Percentiles rank a stretch among this genome's conserved stretches.
phyloP scores from a whole-genome alignment of 352 stramenopile genomes.

The Phytophthora aleatoria region DNA sequence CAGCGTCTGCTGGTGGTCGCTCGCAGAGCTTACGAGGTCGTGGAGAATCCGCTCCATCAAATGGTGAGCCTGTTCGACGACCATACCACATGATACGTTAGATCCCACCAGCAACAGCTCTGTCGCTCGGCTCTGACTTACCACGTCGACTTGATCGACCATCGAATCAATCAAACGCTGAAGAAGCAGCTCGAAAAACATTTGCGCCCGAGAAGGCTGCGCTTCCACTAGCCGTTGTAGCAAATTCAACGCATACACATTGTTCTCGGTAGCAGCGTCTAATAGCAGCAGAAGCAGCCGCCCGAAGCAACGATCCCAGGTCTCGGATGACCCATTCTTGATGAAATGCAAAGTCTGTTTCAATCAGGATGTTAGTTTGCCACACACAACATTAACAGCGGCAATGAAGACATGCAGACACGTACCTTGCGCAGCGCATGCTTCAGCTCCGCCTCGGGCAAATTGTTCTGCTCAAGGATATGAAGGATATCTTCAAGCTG shows the following conservation, averaged over 20 bases:
- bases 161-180: conserved; percentile 58
- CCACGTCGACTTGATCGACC: conserved; percentile 44
- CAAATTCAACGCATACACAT: conserved; percentile 60
- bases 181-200: conserved; percentile 67
- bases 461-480: conserved; percentile 56
- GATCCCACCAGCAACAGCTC: background rate
- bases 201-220: conserved; percentile 46
- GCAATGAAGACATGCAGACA: background rate
- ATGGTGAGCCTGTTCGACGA: conserved; percentile 43
- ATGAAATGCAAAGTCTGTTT: conserved; percentile 42
- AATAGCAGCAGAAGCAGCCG: conserved; percentile 50
- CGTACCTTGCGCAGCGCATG: conserved; percentile 56
- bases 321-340: conserved; percentile 27
- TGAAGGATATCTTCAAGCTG: conserved; percentile 53
- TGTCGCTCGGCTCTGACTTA: conserved; percentile 18
- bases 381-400: background rate
- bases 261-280: conserved; percentile 49
- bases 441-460: conserved; percentile 41
- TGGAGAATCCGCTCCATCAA: conserved; percentile 57
- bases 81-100: background rate
- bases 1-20: conserved; percentile 42
- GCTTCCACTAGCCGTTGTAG: conserved; percentile 49
- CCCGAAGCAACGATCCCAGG: conserved; percentile 51
- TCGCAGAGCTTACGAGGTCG: conserved; percentile 38
- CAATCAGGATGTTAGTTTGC: conserved; percentile 7